Base-by-base conservation (phyloP, 2,329 filamentous ascomycete genomes). In the Thyridium curvatum region DNA sequence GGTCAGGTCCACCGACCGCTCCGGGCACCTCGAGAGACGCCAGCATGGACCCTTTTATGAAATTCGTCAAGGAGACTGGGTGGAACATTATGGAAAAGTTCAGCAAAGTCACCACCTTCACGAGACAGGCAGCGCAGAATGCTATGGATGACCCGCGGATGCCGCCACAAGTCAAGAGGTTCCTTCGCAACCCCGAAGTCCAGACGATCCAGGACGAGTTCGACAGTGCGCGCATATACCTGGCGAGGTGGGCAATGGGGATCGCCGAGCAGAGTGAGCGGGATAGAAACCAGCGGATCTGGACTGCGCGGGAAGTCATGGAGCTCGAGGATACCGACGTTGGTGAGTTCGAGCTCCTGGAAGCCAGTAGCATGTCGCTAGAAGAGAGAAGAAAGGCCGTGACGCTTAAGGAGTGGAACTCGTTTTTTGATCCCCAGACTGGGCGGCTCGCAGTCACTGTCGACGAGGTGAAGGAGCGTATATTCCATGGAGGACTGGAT, bases 51-150 rank as follows among this genome's bases (percentile, higher is more conserved):
- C 90, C 91, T 1, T 79, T 98, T 35, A 86, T 86, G 48, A 96
- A 95, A 60, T 86, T 90, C 34, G 72, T 97, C 48, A 97, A 96
- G 59, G 90, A 97, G 59, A 88, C 91, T 0, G 80, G 90, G 28
- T 98, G 93, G 93, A 96, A 87, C 48, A 82, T 98, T 41, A 77
- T 98, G 66, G 93, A 98, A 62, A 93, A 94, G 60, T 85, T 98
- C 54, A 94, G 89, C 64, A 93, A 94, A 59, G 93, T 98, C 34
- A 98, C 93, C 1, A 97, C 89, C 0, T 96, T 98, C 54, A 96
- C 93, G 0, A 71, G 90, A 40, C 77, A 91, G 44, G 94, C 94
- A 0, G 93, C 93, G 0, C 88, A 95, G 52, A 89, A 94, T 36
- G 79, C 97, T 34, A 79, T 88, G 29, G 91, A 98, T 16, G 95